Conservation (phyloP, 2,329 filamentous ascomycete genomes). For the Bipolaris oryzae region DNA sequence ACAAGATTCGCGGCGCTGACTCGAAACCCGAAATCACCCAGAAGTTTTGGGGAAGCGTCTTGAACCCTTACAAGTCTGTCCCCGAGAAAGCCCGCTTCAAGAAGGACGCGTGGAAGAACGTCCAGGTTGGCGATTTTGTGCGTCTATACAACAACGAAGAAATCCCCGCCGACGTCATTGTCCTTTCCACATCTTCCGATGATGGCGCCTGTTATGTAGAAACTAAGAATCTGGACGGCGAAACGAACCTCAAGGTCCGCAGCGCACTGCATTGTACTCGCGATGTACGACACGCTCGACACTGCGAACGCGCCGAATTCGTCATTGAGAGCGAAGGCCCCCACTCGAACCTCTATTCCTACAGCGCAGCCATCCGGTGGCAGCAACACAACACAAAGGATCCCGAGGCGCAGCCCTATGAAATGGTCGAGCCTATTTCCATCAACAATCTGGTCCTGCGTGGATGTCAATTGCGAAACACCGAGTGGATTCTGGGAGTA, state of each 20-base stretch:
- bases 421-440: conserved; percentile 89
- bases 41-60: conserved; percentile 69
- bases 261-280: conserved; percentile 87
- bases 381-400: conserved; percentile 71
- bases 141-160: conserved; percentile 96
- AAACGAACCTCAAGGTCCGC: conserved; percentile 96
- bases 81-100: conserved; percentile 83
- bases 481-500: conserved; percentile 91
- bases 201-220: conserved; percentile 97
- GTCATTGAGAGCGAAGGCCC: conserved; percentile 87
- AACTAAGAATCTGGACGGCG: conserved; percentile 96
- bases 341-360: conserved; percentile 93
- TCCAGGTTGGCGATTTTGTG: conserved; percentile 94
- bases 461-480: conserved; percentile 92
- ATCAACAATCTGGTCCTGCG: conserved; percentile 96
- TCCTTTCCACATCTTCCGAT: conserved; percentile 88
- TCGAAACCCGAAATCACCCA: conserved; percentile 41
- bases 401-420: conserved; percentile 65
- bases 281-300: conserved; percentile 81
- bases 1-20: conserved; percentile 34
- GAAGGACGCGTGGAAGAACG: conserved; percentile 91
- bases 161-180: conserved; percentile 89
- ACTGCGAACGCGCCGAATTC: conserved; percentile 91
- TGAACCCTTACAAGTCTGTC: conserved; percentile 71
- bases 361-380: conserved; percentile 90